A percentile compares a stretch with the other conserved stretches of the same genome.
phyloP scores from a whole-genome alignment of 495 filamentous ascomycete genomes.

The Chlorociboria aeruginascens region DNA sequence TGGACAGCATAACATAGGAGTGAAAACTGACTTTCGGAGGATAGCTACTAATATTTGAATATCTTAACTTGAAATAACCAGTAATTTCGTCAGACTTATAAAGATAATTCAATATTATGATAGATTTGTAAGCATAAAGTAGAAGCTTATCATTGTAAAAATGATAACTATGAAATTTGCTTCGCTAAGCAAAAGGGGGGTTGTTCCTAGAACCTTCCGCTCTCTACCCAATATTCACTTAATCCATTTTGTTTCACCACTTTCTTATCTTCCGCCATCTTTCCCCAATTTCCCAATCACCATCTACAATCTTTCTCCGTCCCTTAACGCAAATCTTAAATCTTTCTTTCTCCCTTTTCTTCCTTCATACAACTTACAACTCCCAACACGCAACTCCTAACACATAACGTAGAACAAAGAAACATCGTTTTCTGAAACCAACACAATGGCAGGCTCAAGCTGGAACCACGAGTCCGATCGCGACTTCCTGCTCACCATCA shows the following conservation, averaged over 20 bases:
- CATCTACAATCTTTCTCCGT: not conserved
- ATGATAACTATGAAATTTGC: no score
- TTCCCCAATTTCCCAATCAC: not conserved
- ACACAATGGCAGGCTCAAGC: not conserved
- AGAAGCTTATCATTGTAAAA: no score
- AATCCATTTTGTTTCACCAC: not conserved
- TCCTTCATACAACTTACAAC: not conserved
- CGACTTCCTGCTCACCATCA: constrained; percentile 19
- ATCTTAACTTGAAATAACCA: no score
- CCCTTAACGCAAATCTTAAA: not conserved
- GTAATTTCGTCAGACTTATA: no score
- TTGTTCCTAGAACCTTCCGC: not conserved
- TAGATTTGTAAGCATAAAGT: no score
- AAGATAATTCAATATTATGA: no score
- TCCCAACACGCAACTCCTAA: not conserved
- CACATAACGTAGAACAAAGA: not conserved
- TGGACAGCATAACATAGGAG: no score
- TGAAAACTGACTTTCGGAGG: no score
- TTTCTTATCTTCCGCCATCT: not conserved
- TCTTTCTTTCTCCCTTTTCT: not conserved
- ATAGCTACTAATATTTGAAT: no score
- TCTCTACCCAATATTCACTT: not conserved
- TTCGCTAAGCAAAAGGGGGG: not conserved
- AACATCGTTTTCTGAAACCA: not conserved
- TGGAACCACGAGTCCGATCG: constrained; percentile 22